phyloP scores from a whole-genome alignment of 228 moss, liverwort and hornwort species.

The Sphagnum fallax region DNA sequence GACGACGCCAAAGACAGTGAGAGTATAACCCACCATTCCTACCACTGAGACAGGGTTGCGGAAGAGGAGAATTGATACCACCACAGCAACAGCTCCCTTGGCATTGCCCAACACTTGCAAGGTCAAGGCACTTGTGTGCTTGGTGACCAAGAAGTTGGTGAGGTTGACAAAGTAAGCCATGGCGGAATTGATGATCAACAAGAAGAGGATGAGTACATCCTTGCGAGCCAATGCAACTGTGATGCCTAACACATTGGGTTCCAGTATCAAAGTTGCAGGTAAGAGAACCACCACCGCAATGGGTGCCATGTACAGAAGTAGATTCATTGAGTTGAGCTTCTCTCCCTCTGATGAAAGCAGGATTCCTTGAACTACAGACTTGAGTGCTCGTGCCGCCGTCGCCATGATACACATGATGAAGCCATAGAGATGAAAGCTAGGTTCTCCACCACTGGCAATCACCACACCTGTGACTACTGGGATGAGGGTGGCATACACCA shows the following conservation, averaged over 20 bases:
- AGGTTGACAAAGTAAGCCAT: slow-evolving; percentile 62
- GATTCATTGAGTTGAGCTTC: slow-evolving; percentile 59
- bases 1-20: slow-evolving; percentile 54
- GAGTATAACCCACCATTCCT: slow-evolving; percentile 43
- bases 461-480: slow-evolving; percentile 53
- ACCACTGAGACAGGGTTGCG: slow-evolving; percentile 47
- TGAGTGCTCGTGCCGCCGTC: slow-evolving; percentile 49
- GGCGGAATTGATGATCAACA: slow-evolving; percentile 40
- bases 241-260: slow-evolving; percentile 49
- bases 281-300: slow-evolving; percentile 47
- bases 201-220: slow-evolving; percentile 34
- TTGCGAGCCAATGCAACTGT: slow-evolving; percentile 29
- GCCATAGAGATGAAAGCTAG: slow-evolving; percentile 53
- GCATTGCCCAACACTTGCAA: slow-evolving; percentile 63
- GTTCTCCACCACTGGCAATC: slow-evolving; percentile 60
- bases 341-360: slow-evolving; percentile 50
- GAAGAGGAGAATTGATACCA: slow-evolving; percentile 54
- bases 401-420: slow-evolving; percentile 54
- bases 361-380: slow-evolving; percentile 61
- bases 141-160: slow-evolving; percentile 57
- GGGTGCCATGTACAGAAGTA: slow-evolving; percentile 58
- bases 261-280: slow-evolving; percentile 39
- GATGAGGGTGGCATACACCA: slow-evolving; percentile 35
- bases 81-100: slow-evolving; percentile 59
- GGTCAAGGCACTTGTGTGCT: slow-evolving; percentile 50